A percentile compares a stretch with the other conserved stretches of the same genome.
These are phyloP conservation scores for Paulownia fortunei DNA, from an alignment of 257 asterid species.

Conservation along the genomic window DNA sequence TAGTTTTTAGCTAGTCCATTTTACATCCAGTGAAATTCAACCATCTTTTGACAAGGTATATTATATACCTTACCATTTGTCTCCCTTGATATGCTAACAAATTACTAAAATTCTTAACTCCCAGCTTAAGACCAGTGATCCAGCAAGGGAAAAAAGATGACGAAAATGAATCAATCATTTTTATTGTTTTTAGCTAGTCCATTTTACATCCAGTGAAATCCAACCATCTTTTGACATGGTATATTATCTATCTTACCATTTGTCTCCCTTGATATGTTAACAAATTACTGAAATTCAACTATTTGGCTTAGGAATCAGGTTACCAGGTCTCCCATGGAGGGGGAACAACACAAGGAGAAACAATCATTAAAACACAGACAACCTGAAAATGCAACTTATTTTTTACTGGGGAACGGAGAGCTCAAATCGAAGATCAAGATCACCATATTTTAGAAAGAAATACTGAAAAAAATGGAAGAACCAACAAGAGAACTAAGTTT, in stretches of 20 bases:
- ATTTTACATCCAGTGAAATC: no score
- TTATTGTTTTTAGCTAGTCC: no score
- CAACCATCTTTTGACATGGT: no score
- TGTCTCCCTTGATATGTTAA: no score
- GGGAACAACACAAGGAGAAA: slow-evolving; percentile 8
- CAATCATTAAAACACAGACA: not conserved
- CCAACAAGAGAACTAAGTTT: slow-evolving; percentile 14
- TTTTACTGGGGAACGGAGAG: not conserved
- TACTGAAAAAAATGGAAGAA: not conserved
- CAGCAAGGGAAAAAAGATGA: no score
- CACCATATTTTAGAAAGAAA: slow-evolving; percentile 12
- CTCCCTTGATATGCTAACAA: not conserved
- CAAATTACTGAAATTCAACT: not conserved
- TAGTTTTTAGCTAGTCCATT: not conserved
- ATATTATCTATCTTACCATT: no score
- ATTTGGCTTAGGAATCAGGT: not conserved
- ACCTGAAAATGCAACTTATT: not conserved
- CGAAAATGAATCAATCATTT: no score
- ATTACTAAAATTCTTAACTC: no score
- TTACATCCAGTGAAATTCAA: not conserved
- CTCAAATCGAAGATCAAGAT: slow-evolving; percentile 22
- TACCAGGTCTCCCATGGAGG: not conserved
- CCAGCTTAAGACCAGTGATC: no score
- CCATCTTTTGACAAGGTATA: not conserved
- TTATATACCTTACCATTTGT: not conserved